These are phyloP conservation scores for Exophiala aquamarina DNA, from an alignment of 2,329 filamentous ascomycete genomes.

Conservation along the genomic window DNA sequence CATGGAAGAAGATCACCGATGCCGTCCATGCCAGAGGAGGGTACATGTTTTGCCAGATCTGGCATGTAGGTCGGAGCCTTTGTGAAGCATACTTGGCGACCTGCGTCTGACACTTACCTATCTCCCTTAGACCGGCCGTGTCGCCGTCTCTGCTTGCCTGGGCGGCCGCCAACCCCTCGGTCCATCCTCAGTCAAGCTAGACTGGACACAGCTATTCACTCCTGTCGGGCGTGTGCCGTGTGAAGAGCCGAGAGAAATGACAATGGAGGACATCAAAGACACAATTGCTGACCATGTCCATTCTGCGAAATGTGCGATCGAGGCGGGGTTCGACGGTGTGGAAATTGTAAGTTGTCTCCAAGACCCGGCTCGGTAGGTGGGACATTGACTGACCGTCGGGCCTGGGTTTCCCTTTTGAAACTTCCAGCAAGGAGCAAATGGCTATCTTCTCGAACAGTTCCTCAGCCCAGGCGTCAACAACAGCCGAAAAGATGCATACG, in stretches of 20 bases:
- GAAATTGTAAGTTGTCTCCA: slow-evolving; percentile 31
- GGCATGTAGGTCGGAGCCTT: slow-evolving; percentile 49
- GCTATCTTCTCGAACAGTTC: slow-evolving; percentile 55
- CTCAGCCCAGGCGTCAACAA: slow-evolving; percentile 51
- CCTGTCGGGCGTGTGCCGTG: no score
- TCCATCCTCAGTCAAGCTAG: no score
- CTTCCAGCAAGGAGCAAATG: slow-evolving; percentile 43
- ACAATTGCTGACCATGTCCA: slow-evolving; percentile 44
- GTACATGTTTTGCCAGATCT: slow-evolving; percentile 41
- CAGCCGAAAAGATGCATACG: slow-evolving; percentile 48
- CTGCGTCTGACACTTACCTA: no score
- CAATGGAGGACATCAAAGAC: slow-evolving; percentile 42
- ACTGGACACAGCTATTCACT: no score
- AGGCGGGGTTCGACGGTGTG: slow-evolving; percentile 53
- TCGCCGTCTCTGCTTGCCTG: no score
- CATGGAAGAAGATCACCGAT: slow-evolving; percentile 52
- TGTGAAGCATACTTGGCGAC: no score
- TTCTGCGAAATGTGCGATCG: slow-evolving; percentile 52
- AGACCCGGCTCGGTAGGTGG: no score
- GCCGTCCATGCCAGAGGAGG: slow-evolving; percentile 52
- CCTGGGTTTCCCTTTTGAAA: no score
- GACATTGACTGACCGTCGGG: no score
- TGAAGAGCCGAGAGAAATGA: slow-evolving; percentile 40
- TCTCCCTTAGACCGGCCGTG: no score
- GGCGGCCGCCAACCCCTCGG: no score